phyloP scores from a whole-genome alignment of 1,284 basidiomycete species.

The Veloboletus limbatus region DNA sequence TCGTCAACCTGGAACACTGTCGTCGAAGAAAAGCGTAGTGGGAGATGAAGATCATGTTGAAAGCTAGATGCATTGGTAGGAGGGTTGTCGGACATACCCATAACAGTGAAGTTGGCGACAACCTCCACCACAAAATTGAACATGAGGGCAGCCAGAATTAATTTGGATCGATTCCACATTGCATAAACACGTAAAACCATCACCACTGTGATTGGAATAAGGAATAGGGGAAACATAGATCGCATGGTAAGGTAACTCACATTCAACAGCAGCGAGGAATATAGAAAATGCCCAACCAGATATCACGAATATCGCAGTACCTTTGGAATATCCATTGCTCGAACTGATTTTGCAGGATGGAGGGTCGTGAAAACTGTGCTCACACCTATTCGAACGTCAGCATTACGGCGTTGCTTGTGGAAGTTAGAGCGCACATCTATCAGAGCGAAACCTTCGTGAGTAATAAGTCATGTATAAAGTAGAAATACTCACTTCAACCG shows the following conservation, averaged over 20 bases:
- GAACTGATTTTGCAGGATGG: not conserved
- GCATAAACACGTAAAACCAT: conserved; percentile 5
- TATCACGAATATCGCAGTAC: not conserved
- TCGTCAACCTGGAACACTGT: not conserved
- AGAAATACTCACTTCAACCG: not conserved
- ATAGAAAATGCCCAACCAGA: not conserved
- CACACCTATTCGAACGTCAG: conserved; percentile 2
- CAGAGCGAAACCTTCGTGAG: not conserved
- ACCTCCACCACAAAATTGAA: not conserved
- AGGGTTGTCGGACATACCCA: not conserved
- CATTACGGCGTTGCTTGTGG: not conserved
- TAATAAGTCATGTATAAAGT: not conserved
- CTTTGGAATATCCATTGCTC: not conserved
- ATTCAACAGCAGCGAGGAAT: not conserved
- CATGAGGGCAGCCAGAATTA: not conserved
- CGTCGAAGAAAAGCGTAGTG: not conserved
- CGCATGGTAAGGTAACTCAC: not conserved
- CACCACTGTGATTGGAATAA: not conserved
- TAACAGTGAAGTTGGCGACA: not conserved
- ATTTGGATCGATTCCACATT: not conserved
- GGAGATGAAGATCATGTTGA: not conserved
- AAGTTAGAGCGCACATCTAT: conserved; percentile 5
- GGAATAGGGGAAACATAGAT: no score
- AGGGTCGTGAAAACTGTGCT: no score
- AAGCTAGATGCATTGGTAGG: no score